Conservation (phyloP, 2,329 filamentous ascomycete genomes). For the Neophaeococcomyces mojaviensis region DNA sequence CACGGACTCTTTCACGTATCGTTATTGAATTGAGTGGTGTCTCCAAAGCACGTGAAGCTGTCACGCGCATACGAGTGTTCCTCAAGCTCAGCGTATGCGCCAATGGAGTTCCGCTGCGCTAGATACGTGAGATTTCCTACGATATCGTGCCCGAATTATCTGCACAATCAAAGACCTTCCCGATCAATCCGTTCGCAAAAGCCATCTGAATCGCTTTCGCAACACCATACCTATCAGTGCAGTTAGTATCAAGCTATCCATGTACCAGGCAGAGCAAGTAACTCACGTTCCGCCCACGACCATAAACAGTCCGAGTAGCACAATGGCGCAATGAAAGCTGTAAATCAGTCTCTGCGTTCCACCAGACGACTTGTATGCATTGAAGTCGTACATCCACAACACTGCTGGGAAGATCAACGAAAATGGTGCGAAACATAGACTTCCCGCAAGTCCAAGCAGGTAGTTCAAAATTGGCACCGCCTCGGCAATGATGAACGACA, state of each 20-base stretch:
- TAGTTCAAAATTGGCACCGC: slow-evolving; percentile 62
- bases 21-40: no score
- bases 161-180: slow-evolving; percentile 24
- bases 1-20: no score
- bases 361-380: slow-evolving; percentile 32
- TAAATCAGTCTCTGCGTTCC: slow-evolving; percentile 31
- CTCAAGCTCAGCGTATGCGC: no score
- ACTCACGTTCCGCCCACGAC: slow-evolving; percentile 42
- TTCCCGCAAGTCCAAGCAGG: slow-evolving; percentile 53
- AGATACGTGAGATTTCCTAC: no score
- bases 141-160: slow-evolving; percentile 20
- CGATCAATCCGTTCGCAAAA: slow-evolving; percentile 20
- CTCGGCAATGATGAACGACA: slow-evolving; percentile 61
- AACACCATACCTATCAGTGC: slow-evolving; percentile 25
- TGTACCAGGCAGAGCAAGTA: slow-evolving; percentile 24
- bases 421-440: slow-evolving; percentile 46
- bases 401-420: slow-evolving; percentile 42
- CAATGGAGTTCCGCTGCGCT: no score
- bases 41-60: no score
- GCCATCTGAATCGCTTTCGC: slow-evolving; percentile 22
- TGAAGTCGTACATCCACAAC: slow-evolving; percentile 45
- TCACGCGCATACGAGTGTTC: no score
- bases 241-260: no score
- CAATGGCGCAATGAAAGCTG: slow-evolving; percentile 35
- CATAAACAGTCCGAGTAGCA: slow-evolving; percentile 42